Base-by-base conservation (phyloP, 2,329 filamentous ascomycete genomes). In the Camillea tinctor region DNA sequence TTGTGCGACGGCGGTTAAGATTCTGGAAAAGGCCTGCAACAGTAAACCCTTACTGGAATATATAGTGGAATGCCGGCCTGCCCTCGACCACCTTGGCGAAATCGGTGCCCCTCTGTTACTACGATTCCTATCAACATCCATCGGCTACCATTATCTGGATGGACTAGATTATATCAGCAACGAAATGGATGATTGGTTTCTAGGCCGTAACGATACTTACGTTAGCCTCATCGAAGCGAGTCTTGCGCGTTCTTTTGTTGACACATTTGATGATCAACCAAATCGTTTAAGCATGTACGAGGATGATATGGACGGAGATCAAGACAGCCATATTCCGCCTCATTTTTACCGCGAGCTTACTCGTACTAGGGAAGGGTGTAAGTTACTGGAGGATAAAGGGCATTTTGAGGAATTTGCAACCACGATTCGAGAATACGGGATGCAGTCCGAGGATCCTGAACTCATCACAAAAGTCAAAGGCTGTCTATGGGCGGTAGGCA, bases 121-220 rank as follows among this genome's bases (percentile, higher is more conserved):
- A 55, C 89, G 95, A 49, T 99, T 99, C 75, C 76, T 99, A 57
- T 97, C 93, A 0, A 98, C 94, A 0, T 97, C 93, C 2, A 94
- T 97, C 59, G 95, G 95, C 54, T 99, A 99, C 72, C 93, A 98
- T 75, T 99, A 99, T 75, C 83, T 99, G 5, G 93, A 98, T 72
- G 95, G 93, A 0, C 81, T 99, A 50, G 96, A 99, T 77, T 99
- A 99, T 73, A 99, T 99, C 75, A 97, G 93, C 63, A 95, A 96
- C 72, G 96, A 99, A 74, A 99, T 99, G 95, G 95, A 99, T 68
- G 96, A 99, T 76, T 99, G 95, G 95, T 99, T 98, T 72, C 82
- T 99, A 26, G 95, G 95, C 15, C 88, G 95, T 51, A 99, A 99
- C 72, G 94, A 99, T 73, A 89, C 88, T n/a, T 99, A 99, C 67